A percentile compares a stretch with the other conserved stretches of the same genome.
Conservation (phyloP, 2,329 filamentous ascomycete species). For the Phaeosphaeriaceae sp. region DNA sequence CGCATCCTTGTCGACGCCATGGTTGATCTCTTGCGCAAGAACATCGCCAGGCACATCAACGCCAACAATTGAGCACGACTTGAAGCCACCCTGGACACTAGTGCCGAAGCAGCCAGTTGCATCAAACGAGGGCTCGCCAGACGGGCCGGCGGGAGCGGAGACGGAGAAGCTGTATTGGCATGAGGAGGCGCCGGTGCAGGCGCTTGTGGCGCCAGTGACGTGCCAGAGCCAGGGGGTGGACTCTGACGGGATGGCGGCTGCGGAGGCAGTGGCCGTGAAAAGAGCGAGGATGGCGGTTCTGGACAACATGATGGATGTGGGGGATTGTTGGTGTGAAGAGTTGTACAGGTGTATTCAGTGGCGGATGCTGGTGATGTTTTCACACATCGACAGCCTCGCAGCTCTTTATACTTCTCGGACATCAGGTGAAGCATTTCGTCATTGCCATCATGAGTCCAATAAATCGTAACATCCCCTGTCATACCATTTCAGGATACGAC, state of each 20-base stretch:
- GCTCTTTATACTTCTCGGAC: background rate
- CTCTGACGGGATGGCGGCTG: slow-evolving; percentile 3
- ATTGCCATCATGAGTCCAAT: background rate
- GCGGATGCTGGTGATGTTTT: background rate
- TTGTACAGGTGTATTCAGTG: background rate
- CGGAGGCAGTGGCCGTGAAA: slow-evolving; percentile 13
- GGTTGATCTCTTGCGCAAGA: slow-evolving; percentile 20
- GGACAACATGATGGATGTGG: slow-evolving; percentile 15
- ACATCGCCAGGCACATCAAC: slow-evolving; percentile 18
- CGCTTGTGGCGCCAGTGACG: slow-evolving; percentile 22
- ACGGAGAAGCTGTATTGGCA: slow-evolving; percentile 30
- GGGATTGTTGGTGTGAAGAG: background rate
- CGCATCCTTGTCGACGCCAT: slow-evolving; percentile 12
- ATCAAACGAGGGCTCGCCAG: slow-evolving; percentile 20
- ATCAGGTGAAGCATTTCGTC: background rate
- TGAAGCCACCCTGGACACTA: slow-evolving; percentile 19
- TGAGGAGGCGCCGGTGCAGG: slow-evolving; percentile 23
- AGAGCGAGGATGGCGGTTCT: slow-evolving; percentile 14
- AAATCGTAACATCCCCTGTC: background rate
- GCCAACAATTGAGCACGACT: slow-evolving; percentile 18
- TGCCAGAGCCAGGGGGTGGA: slow-evolving; percentile 22
- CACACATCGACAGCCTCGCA: background rate
- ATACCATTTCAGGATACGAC: background rate
- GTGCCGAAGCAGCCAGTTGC: slow-evolving; percentile 19
- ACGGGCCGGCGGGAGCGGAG: slow-evolving; percentile 15